These are phyloP conservation scores for Penicillium thymicola DNA, from an alignment of 2,329 filamentous ascomycete species.

Conservation along the genomic window DNA sequence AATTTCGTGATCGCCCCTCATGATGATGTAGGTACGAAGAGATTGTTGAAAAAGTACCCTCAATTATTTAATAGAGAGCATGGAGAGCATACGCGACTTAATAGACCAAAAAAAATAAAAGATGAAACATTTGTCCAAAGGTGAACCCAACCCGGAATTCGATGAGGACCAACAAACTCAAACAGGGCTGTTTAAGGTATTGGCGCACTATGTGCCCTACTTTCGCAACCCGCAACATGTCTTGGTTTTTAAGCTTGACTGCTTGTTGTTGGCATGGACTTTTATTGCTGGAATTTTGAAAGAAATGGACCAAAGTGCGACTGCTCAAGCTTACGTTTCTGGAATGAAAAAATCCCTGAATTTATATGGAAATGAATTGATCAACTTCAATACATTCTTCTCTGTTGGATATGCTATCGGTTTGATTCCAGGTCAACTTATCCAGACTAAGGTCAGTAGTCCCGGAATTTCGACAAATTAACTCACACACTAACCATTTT, in stretches of 20 bases:
- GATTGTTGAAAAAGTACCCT: no score
- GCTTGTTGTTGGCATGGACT: conserved; percentile 4
- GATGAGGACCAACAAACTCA: background rate
- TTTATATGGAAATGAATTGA: conserved; percentile 7
- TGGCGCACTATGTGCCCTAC: conserved; percentile 1
- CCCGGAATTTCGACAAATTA: background rate
- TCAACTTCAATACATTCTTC: conserved; percentile 8
- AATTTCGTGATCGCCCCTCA: no score
- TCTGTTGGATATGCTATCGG: conserved; percentile 7
- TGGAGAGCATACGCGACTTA: background rate
- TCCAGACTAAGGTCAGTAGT: conserved; percentile 5
- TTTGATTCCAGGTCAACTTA: conserved; percentile 7
- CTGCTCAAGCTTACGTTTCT: conserved; percentile 7
- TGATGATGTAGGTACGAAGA: no score
- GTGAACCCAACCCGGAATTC: background rate
- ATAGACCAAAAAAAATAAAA: background rate
- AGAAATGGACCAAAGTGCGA: conserved; percentile 5
- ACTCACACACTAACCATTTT: background rate
- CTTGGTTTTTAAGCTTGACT: conserved; percentile 5
- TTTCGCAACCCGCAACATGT: conserved; percentile 5
- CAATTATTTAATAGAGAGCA: no score
- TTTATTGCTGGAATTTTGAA: conserved; percentile 9
- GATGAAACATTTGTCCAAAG: background rate
- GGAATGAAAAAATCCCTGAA: conserved; percentile 7
- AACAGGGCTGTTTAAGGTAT: background rate